A percentile compares a stretch with the other conserved stretches of the same genome.
These are phyloP conservation scores for Aspergillus sp. DNA, from an alignment of 2,329 filamentous ascomycete genomes.

Conservation along the genomic window DNA sequence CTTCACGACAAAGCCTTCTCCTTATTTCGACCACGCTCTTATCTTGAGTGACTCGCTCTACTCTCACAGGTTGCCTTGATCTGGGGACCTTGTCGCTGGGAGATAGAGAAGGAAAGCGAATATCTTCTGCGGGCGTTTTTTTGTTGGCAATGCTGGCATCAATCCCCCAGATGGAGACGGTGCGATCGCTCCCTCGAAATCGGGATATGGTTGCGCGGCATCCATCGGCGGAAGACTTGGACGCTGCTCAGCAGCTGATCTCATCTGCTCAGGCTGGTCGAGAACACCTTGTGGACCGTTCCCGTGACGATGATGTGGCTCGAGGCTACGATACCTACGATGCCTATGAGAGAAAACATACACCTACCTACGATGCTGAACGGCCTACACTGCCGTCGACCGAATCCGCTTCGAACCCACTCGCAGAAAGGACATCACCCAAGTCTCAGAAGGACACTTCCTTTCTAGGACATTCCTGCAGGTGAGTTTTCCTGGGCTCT, in stretches of 20 bases:
- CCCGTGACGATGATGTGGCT: slow-evolving; percentile 23
- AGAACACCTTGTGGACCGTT: slow-evolving; percentile 35
- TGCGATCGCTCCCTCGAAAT: slow-evolving; percentile 35
- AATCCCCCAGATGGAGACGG: slow-evolving; percentile 40
- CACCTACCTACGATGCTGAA: slow-evolving; percentile 19
- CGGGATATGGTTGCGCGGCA: slow-evolving; percentile 40
- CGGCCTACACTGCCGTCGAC: slow-evolving; percentile 19
- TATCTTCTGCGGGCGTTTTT: not conserved
- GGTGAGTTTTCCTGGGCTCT: slow-evolving; percentile 29
- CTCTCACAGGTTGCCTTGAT: slow-evolving; percentile 16
- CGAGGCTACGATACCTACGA: slow-evolving; percentile 23
- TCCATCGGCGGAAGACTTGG: slow-evolving; percentile 50
- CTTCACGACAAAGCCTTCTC: slow-evolving; percentile 18
- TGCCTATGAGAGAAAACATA: slow-evolving; percentile 19
- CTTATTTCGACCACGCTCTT: slow-evolving; percentile 19
- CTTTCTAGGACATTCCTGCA: slow-evolving; percentile 46
- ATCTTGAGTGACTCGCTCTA: slow-evolving; percentile 18
- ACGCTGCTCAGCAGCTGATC: slow-evolving; percentile 51
- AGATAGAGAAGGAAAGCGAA: slow-evolving; percentile 3
- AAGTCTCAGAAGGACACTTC: slow-evolving; percentile 41
- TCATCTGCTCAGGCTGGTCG: slow-evolving; percentile 49
- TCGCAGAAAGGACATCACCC: slow-evolving; percentile 36
- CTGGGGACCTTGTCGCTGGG: slow-evolving; percentile 9
- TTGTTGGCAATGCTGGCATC: slow-evolving; percentile 40
- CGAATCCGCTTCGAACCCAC: slow-evolving; percentile 18